Percentiles rank a stretch among this genome's conserved stretches.
Conservation (phyloP, 148 eudicot species). For the Talinum fruticosum region DNA sequence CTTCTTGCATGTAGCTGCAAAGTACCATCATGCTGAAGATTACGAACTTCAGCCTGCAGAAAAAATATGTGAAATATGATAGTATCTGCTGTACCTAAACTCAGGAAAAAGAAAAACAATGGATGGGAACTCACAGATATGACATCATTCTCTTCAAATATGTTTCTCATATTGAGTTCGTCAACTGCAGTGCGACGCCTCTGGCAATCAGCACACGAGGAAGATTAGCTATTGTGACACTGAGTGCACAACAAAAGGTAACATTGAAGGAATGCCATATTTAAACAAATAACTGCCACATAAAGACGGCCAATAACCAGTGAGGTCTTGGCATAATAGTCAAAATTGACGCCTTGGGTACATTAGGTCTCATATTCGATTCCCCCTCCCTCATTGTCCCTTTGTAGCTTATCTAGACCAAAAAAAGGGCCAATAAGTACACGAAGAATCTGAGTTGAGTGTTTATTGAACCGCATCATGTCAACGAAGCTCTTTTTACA, state of each 20-base stretch:
- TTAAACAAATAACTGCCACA: neutral
- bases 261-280: neutral
- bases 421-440: neutral
- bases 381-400: too few species aligned
- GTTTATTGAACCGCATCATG: neutral
- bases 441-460: neutral
- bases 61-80: neutral
- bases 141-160: slow-evolving; percentile 86
- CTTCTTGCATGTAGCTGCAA: slow-evolving; percentile 91
- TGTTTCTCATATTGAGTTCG: slow-evolving; percentile 91
- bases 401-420: too few species aligned
- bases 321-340: too few species aligned
- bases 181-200: slow-evolving; percentile 87
- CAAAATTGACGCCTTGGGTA: too few species aligned
- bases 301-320: too few species aligned
- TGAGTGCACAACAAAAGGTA: neutral
- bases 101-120: neutral
- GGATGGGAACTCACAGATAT: slow-evolving; percentile 47
- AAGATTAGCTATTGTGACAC: slow-evolving; percentile 1
- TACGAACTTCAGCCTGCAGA: slow-evolving; percentile 84
- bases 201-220: slow-evolving; percentile 34
- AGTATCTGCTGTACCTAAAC: neutral
- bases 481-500: neutral
- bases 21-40: slow-evolving; percentile 80
- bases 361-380: too few species aligned